These are phyloP conservation scores for Citrus sp. DNA, from an alignment of 345 rosid genomes.

Conservation along the genomic window DNA sequence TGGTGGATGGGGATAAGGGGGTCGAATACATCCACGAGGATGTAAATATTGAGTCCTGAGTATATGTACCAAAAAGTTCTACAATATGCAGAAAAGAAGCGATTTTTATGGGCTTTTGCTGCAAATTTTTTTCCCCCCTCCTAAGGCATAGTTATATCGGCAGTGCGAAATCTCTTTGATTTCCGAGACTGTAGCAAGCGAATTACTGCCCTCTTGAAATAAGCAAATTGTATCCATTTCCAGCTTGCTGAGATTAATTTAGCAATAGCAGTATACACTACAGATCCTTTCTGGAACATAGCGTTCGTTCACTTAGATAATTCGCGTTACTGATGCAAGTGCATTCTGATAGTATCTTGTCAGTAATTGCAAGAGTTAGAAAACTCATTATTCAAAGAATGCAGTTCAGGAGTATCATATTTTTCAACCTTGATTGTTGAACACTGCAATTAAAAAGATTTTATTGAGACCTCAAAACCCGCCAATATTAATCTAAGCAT, in stretches of 20 bases:
- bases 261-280: background rate
- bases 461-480: background rate
- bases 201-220: background rate
- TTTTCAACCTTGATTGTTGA: background rate
- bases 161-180: background rate
- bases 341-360: background rate
- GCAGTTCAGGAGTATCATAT: background rate
- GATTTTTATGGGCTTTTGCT: background rate
- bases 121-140: background rate
- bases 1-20: slow-evolving; percentile 87
- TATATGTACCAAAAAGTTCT: background rate
- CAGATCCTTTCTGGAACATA: background rate
- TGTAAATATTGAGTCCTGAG: slow-evolving; percentile 30
- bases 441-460: background rate
- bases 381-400: background rate
- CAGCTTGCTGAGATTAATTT: background rate
- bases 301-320: background rate
- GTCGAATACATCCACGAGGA: slow-evolving; percentile 70
- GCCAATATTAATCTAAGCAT: background rate
- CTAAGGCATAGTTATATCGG: background rate
- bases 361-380: background rate
- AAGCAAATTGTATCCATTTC: background rate
- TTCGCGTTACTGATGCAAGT: too few species aligned
- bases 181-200: background rate
- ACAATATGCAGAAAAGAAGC: background rate